These are phyloP conservation scores for Yarrowia osloensis DNA, from an alignment of 805 yeast species.

Conservation along the genomic window DNA sequence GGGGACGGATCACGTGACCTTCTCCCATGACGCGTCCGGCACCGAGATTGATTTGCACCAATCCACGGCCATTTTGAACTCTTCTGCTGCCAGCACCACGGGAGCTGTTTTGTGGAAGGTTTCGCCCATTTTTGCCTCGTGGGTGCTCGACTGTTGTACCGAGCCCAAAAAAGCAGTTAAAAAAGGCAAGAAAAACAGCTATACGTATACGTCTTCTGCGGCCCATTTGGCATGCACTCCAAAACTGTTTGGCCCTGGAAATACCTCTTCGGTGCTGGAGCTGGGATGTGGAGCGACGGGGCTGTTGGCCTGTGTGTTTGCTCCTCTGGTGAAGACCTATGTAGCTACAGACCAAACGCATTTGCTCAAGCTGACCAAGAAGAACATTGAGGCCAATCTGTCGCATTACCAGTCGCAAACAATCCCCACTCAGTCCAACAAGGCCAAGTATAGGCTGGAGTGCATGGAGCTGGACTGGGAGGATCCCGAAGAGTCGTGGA, in stretches of 20 bases:
- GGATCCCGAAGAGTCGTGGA: slow-evolving; percentile 44
- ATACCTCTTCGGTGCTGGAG: slow-evolving; percentile 49
- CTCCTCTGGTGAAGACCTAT: slow-evolving; percentile 45
- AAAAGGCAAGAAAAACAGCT: neutral
- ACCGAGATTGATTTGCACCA: slow-evolving; percentile 10
- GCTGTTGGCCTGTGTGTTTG: slow-evolving; percentile 48
- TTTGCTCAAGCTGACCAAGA: slow-evolving; percentile 51
- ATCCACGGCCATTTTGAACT: slow-evolving; percentile 14
- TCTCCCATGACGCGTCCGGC: slow-evolving; percentile 11
- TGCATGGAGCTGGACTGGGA: slow-evolving; percentile 68
- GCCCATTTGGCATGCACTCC: neutral
- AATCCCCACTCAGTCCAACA: neutral
- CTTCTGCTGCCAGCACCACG: slow-evolving; percentile 46
- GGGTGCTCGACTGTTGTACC: slow-evolving; percentile 47
- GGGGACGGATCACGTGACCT: neutral
- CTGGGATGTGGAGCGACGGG: slow-evolving; percentile 67
- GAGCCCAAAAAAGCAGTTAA: neutral
- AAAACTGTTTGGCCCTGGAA: slow-evolving; percentile 24
- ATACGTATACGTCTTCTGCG: slow-evolving; percentile 2
- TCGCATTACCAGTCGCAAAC: slow-evolving; percentile 38
- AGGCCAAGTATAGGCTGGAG: slow-evolving; percentile 39
- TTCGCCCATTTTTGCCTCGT: slow-evolving; percentile 52
- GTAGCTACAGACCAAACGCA: slow-evolving; percentile 63
- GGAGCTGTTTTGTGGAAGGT: slow-evolving; percentile 68
- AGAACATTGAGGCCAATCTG: slow-evolving; percentile 51